Evolutionary conservation across 495 filamentous ascomycete genomes (phyloP).

Genomic region (Aspergillus leporis): DNA sequence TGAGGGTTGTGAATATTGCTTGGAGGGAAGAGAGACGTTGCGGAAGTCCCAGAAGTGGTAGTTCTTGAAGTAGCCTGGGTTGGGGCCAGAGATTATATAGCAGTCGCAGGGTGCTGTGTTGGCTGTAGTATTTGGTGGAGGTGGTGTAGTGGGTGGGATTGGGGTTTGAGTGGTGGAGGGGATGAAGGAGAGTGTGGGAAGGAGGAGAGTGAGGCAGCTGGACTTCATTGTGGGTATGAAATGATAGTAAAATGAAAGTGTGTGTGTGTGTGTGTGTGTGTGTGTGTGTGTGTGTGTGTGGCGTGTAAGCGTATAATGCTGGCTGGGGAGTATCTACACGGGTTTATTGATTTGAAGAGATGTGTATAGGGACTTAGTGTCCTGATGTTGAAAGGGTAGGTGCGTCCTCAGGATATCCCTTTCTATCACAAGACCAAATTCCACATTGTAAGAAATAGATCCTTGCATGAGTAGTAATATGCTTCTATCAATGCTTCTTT

Average conservation of each 20-base stretch:
- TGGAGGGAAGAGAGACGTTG: slow-evolving; percentile 27
- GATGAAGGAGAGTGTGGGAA: slow-evolving; percentile 7
- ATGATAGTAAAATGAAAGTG: background rate
- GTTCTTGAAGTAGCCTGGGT: slow-evolving; percentile 57
- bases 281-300: too few species aligned
- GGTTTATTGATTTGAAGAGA: too few species aligned
- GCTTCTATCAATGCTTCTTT: too few species aligned
- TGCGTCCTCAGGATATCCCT: too few species aligned
- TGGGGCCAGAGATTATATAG: slow-evolving; percentile 37
- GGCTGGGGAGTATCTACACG: too few species aligned
- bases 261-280: too few species aligned
- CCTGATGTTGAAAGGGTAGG: too few species aligned
- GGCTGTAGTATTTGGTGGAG: background rate
- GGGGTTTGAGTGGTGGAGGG: slow-evolving; percentile 4
- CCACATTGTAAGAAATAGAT: too few species aligned
- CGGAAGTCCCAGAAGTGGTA: slow-evolving; percentile 73
- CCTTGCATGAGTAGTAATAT: too few species aligned
- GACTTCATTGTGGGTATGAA: background rate
- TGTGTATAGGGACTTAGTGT: too few species aligned
- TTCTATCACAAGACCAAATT: too few species aligned
- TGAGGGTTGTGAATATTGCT: slow-evolving; percentile 3
- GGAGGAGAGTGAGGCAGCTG: background rate
- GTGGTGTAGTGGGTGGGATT: background rate
- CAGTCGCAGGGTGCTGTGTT: slow-evolving; percentile 34
- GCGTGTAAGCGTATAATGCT: too few species aligned